Conservation (phyloP, 2,329 filamentous ascomycete genomes). For the Penicillium brasilianum region DNA sequence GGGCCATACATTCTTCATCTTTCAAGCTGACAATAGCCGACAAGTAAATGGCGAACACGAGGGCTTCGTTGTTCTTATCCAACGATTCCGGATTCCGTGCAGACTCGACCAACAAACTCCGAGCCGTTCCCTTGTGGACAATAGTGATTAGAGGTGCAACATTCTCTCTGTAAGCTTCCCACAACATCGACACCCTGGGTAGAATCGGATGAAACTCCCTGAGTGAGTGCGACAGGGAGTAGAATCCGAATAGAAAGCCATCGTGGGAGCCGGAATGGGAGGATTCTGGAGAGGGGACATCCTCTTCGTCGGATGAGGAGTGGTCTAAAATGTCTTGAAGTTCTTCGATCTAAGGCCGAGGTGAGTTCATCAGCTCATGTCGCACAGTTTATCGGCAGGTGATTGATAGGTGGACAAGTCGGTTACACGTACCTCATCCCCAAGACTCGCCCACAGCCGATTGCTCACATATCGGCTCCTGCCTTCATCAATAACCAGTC, state of each 20-base stretch:
- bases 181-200: constrained; percentile 57
- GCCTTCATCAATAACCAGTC: constrained; percentile 64
- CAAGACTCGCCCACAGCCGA: constrained; percentile 65
- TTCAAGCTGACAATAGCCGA: constrained; percentile 54
- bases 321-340: constrained; percentile 65
- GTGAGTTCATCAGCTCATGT: neutral
- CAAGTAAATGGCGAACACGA: constrained; percentile 68
- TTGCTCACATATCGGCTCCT: constrained; percentile 67
- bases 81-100: constrained; percentile 56
- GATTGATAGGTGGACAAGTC: too few relatives aligned
- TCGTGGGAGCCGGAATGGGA: constrained; percentile 56
- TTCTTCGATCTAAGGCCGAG: constrained; percentile 58
- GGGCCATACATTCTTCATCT: constrained; percentile 47
- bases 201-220: constrained; percentile 60
- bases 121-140: constrained; percentile 61
- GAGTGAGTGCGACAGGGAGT: constrained; percentile 61
- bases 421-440: constrained; percentile 57
- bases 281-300: constrained; percentile 53
- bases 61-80: constrained; percentile 59
- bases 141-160: constrained; percentile 67
- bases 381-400: neutral
- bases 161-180: constrained; percentile 65
- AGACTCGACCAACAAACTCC: constrained; percentile 57
- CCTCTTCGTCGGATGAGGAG: constrained; percentile 62
- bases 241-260: constrained; percentile 66